Percentiles rank a stretch among this genome's conserved stretches.
Evolutionary conservation across 495 filamentous ascomycete genomes (phyloP).

Genomic region (Annulohypoxylon moriforme): DNA sequence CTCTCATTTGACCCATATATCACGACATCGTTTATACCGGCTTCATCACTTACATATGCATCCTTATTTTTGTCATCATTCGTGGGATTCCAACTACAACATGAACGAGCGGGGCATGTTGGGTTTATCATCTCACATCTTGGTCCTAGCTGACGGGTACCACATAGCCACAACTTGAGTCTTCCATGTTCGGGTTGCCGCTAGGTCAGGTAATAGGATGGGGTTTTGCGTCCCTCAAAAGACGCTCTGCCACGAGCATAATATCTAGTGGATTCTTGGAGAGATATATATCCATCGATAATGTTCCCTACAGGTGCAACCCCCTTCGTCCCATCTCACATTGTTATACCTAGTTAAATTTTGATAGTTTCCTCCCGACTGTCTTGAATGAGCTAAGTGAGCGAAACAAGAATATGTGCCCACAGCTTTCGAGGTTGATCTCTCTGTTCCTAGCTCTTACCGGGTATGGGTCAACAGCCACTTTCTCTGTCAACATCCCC

Average conservation of each 20-base stretch:
- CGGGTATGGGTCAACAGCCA: slow-evolving; percentile 18
- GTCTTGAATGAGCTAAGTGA: slow-evolving; percentile 1
- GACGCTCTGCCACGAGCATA: background rate
- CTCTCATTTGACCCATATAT: slow-evolving; percentile 23
- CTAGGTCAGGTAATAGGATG: slow-evolving; percentile 8
- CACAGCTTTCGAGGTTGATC: background rate
- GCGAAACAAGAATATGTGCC: slow-evolving; percentile 10
- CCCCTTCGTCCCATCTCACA: background rate
- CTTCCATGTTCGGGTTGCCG: slow-evolving; percentile 1
- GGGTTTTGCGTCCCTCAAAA: slow-evolving; percentile 8
- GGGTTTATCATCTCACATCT: slow-evolving; percentile 16
- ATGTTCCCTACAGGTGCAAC: background rate
- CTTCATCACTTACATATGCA: background rate
- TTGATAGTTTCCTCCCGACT: background rate
- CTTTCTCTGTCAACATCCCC: slow-evolving; percentile 27
- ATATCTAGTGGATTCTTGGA: background rate
- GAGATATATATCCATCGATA: slow-evolving; percentile 17
- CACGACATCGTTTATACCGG: slow-evolving; percentile 40
- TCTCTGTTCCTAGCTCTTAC: slow-evolving; percentile 28
- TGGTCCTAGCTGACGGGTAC: slow-evolving; percentile 10
- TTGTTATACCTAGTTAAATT: background rate
- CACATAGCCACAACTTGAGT: slow-evolving; percentile 20
- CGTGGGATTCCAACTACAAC: slow-evolving; percentile 21
- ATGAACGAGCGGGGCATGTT: slow-evolving; percentile 16
- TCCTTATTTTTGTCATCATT: slow-evolving; percentile 14